phyloP scores from a whole-genome alignment of 2,329 filamentous ascomycete genomes.

The Claviceps sp. region DNA sequence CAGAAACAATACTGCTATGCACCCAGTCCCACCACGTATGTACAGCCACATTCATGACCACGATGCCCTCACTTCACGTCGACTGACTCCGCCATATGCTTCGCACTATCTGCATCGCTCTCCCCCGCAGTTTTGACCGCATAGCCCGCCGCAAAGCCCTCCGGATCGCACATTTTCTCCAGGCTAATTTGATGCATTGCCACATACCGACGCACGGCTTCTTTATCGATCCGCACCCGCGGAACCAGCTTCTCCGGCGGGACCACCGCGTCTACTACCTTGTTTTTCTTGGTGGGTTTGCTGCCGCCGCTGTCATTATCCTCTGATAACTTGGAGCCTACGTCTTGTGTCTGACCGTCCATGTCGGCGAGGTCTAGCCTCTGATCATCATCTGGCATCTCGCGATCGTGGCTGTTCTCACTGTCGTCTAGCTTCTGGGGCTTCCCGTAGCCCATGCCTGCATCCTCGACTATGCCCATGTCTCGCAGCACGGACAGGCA shows the following conservation, averaged over 20 bases:
- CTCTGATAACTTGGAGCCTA: neutral
- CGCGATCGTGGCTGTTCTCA: slow-evolving; percentile 2
- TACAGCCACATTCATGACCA: neutral
- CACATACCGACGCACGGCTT: slow-evolving; percentile 53
- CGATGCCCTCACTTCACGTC: neutral
- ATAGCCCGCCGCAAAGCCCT: slow-evolving; percentile 61
- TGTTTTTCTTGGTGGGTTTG: neutral
- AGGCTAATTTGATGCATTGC: slow-evolving; percentile 47
- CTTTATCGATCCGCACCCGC: slow-evolving; percentile 39
- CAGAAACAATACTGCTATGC: no score
- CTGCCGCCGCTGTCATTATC: neutral
- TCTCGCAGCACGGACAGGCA: slow-evolving; percentile 64
- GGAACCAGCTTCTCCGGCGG: slow-evolving; percentile 20
- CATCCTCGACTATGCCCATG: slow-evolving; percentile 60
- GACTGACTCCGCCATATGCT: slow-evolving; percentile 10
- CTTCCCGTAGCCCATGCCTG: slow-evolving; percentile 32
- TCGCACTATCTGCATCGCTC: slow-evolving; percentile 19
- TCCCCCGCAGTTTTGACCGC: slow-evolving; percentile 30
- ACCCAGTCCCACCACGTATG: neutral
- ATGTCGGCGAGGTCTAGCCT: neutral
- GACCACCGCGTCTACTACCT: neutral
- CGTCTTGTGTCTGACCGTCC: neutral
- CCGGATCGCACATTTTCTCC: slow-evolving; percentile 53
- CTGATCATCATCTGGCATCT: slow-evolving; percentile 3
- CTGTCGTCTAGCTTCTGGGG: slow-evolving; percentile 8